Evolutionary conservation across 1,284 basidiomycete genomes (phyloP).

Genomic region (Pseudozyma pruni): DNA sequence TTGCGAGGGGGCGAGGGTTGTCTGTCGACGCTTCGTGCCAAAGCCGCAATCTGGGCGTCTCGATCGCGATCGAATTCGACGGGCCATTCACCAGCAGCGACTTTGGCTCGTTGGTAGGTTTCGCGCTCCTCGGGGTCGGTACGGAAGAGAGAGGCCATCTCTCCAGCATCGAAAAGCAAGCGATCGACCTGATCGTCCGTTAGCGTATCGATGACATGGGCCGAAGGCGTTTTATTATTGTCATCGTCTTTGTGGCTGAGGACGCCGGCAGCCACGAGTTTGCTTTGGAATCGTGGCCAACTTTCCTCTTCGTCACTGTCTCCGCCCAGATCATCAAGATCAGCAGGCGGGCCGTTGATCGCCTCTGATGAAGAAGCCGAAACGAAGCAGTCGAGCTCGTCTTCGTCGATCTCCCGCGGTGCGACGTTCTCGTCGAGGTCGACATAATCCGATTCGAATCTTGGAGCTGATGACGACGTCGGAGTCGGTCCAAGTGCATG

Average conservation of each 20-base stretch:
- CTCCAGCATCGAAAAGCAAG: constrained; percentile 23
- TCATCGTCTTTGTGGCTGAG: background rate
- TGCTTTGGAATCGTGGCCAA: constrained; percentile 14
- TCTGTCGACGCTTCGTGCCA: constrained; percentile 6
- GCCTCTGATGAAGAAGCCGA: background rate
- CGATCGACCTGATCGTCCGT: constrained; percentile 32
- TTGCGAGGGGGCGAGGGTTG: background rate
- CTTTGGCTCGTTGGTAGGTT: constrained; percentile 17
- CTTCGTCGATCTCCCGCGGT: constrained; percentile 1
- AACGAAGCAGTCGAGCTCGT: constrained; percentile 30
- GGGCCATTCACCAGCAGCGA: constrained; percentile 30
- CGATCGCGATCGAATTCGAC: background rate
- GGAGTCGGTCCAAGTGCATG: no score
- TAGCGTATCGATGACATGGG: constrained; percentile 31
- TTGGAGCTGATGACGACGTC: background rate
- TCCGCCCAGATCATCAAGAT: no score
- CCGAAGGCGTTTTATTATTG: background rate
- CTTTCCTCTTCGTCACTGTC: constrained; percentile 1
- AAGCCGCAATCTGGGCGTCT: constrained; percentile 6
- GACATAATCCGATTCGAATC: background rate
- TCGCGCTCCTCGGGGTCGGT: constrained; percentile 16
- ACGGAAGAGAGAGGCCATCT: constrained; percentile 29
- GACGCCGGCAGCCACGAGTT: constrained; percentile 7
- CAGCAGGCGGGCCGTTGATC: no score
- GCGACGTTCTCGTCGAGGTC: background rate